Evolutionary conservation across 345 rosid species (phyloP), one percentile per base, ranked within the genome.

Genomic region (Viola odorata): DNA sequence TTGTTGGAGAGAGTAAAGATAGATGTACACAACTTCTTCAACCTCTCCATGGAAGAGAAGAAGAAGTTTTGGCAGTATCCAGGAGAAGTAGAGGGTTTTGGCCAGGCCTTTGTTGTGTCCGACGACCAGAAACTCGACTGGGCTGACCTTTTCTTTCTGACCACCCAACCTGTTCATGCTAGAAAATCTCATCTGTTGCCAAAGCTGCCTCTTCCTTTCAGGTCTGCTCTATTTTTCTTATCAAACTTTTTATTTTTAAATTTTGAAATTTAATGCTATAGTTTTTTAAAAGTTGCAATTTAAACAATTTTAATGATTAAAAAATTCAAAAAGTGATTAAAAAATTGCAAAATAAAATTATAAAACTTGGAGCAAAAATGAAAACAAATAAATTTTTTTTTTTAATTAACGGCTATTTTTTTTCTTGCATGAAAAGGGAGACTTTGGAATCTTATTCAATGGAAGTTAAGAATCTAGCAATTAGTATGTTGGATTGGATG

Each of bases 41-140:
- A 68, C 15, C 51, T 68, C 9, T 63, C 80, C 23, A 53, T 61
- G 74, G 80, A 76, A 53, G 69, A 72, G 50, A 76, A 76, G 67
- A 61, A 68, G 13, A 65, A 49, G 5, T 68, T 50, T 7, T 70
- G 65, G 68, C 78, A 75, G 48, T 41, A 50, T 37, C 37, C 47
- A 48, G 78, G 65, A 53, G 78, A 75, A 7, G 16, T 66, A 0
- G 75, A 75, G 48, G 75, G 78, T 2, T 75, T 70, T 50, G 78
- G 75, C 1, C 72, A 75, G 55, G 60, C 63, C 32, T 74, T 74
- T 62, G 75, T 69, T 37, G 62, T 69, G 3, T 74, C 74, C 3
- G 71, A 69, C 38, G 74, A 70, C 12, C 78, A 75, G 47, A 69
- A 69, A 53, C 74, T 75, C 10, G 71, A 75, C 9, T 75, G 74